A percentile compares a stretch with the other conserved stretches of the same genome.
These are phyloP conservation scores for Begonia masoniana DNA, from an alignment of 306 rosid species.

Conservation along the genomic window DNA sequence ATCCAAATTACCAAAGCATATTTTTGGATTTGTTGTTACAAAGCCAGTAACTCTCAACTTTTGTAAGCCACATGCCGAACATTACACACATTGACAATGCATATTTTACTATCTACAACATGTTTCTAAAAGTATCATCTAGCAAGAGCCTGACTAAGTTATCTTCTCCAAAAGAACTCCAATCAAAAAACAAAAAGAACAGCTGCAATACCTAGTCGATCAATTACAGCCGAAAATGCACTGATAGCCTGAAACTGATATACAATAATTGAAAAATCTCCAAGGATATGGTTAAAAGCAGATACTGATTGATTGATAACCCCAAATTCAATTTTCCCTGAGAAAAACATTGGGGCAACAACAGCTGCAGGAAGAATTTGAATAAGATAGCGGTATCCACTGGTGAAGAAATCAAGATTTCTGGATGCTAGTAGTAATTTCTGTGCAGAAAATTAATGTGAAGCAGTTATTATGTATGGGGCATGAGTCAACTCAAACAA, in stretches of 20 bases:
- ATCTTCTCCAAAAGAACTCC: too few species aligned
- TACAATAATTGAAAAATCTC: conserved; percentile 84
- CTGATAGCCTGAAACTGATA: conserved; percentile 90
- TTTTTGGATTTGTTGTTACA: too few species aligned
- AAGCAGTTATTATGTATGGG: background rate
- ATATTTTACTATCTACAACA: too few species aligned
- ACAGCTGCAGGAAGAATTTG: conserved; percentile 97
- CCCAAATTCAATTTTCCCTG: conserved; percentile 97
- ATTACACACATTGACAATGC: too few species aligned
- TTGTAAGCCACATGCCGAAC: too few species aligned
- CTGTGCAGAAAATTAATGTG: conserved; percentile 31
- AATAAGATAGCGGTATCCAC: conserved; percentile 82
- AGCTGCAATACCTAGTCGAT: conserved; percentile 63
- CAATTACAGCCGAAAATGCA: conserved; percentile 92
- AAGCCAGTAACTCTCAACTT: too few species aligned
- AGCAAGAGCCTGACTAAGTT: background rate
- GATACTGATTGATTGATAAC: conserved; percentile 93
- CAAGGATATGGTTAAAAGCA: conserved; percentile 90
- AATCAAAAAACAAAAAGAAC: too few species aligned
- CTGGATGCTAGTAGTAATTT: conserved; percentile 78
- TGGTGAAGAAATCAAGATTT: conserved; percentile 89
- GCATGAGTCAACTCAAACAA: background rate
- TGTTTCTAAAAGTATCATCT: background rate
- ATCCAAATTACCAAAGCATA: too few species aligned
- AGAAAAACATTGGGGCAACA: conserved; percentile 93